Conservation (phyloP, 2,329 filamentous ascomycete species). For the Sporothrix mexicana region DNA sequence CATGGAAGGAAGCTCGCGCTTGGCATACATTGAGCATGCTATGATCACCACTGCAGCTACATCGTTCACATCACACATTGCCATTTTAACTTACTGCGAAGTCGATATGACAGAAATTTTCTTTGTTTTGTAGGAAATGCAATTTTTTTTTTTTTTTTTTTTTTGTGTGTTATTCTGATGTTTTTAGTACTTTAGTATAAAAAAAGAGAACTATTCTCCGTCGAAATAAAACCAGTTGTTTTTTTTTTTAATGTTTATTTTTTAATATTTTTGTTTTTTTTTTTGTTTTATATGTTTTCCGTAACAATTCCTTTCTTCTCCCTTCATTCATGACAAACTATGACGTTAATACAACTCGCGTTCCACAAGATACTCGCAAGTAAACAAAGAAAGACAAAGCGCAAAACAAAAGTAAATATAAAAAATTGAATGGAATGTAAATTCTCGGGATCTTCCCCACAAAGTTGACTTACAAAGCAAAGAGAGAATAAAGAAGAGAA, state of each 20-base stretch:
- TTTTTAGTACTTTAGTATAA: not conserved
- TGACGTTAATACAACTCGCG: not conserved
- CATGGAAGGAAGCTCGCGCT: not conserved
- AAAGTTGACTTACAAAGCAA: not conserved
- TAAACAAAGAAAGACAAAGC: not conserved
- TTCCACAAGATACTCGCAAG: not conserved
- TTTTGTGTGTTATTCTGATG: not conserved
- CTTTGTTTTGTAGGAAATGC: no score
- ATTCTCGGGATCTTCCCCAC: constrained; percentile 6
- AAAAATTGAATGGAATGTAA: constrained; percentile 17
- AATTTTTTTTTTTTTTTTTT: not conserved
- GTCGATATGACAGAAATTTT: no score
- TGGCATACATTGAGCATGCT: not conserved
- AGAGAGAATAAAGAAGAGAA: not conserved
- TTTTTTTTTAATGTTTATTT: not conserved
- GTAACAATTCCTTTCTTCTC: not conserved
- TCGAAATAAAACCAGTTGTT: not conserved
- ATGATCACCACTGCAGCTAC: not conserved
- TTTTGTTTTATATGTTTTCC: not conserved
- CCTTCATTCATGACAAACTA: constrained; percentile 18
- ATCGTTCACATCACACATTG: not conserved
- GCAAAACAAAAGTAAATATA: not conserved
- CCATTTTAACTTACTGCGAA: not conserved
- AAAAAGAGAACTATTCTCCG: not conserved
- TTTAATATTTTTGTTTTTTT: not conserved